Conservation (phyloP, 768 basidiomycete species). For the Pleurotus ostreatus region DNA sequence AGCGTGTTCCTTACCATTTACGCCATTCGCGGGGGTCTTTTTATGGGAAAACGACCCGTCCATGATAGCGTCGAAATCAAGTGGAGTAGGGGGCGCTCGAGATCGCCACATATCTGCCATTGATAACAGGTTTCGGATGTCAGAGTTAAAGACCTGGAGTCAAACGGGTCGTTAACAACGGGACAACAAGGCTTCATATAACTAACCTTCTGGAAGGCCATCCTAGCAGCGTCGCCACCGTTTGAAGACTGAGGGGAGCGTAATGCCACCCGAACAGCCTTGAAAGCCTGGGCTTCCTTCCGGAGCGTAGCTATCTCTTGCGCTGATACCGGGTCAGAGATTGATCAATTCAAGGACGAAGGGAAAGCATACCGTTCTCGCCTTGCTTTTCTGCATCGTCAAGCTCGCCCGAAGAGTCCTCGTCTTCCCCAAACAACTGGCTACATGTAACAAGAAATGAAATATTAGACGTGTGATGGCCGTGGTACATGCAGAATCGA, state of each 20-base stretch:
- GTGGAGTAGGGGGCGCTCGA: slow-evolving; percentile 78
- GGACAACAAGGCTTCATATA: background rate
- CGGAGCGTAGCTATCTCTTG: slow-evolving; percentile 88
- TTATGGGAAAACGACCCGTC: slow-evolving; percentile 52
- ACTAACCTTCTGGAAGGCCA: slow-evolving; percentile 80
- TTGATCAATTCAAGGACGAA: background rate
- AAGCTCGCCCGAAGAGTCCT: slow-evolving; percentile 75
- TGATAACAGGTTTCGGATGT: slow-evolving; percentile 82
- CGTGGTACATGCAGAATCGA: background rate
- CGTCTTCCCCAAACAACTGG: slow-evolving; percentile 93
- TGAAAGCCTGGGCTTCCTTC: slow-evolving; percentile 87
- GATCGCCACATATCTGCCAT: slow-evolving; percentile 99
- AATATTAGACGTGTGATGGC: too few species aligned
- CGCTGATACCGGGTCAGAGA: slow-evolving; percentile 38
- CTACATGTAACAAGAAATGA: slow-evolving; percentile 31
- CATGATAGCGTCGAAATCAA: slow-evolving; percentile 77
- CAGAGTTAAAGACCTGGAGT: slow-evolving; percentile 77
- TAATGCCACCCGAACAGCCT: slow-evolving; percentile 70
- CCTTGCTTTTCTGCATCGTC: slow-evolving; percentile 91
- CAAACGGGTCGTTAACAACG: background rate
- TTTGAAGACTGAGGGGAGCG: slow-evolving; percentile 31
- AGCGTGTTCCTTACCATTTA: slow-evolving; percentile 8
- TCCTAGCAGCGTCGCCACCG: slow-evolving; percentile 50
- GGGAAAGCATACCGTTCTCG: slow-evolving; percentile 69
- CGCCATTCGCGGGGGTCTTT: slow-evolving; percentile 16